phyloP scores from a whole-genome alignment of 2,329 filamentous ascomycete species.

The Ophiostoma himal-ulmi region DNA sequence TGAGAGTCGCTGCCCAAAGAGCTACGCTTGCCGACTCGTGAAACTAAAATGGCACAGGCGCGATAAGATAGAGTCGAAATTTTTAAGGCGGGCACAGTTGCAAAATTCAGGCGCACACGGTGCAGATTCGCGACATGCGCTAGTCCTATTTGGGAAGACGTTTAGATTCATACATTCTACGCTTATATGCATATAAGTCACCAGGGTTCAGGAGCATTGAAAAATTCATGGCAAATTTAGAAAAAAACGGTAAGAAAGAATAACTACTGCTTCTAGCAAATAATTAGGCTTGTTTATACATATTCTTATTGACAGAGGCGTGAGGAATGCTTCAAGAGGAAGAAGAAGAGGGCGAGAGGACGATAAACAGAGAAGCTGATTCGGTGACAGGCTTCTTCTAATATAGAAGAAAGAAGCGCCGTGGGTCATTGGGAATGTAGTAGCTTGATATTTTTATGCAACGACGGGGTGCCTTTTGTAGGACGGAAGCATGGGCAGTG shows the following conservation, averaged over 20 bases:
- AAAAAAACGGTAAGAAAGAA: background rate
- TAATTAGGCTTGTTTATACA: no score
- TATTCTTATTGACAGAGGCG: background rate
- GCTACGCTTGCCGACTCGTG: background rate
- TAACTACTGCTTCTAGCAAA: no score
- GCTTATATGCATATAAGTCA: background rate
- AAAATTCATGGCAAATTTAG: no score
- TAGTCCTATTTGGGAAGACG: background rate
- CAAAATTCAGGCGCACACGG: conserved; percentile 5
- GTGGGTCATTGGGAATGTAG: background rate
- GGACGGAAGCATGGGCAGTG: background rate
- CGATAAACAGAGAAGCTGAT: background rate
- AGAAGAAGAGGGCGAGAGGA: background rate
- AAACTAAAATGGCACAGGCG: background rate
- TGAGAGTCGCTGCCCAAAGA: background rate
- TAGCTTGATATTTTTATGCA: background rate
- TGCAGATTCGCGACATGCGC: conserved; percentile 1
- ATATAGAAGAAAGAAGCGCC: background rate
- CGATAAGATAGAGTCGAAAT: conserved; percentile 1
- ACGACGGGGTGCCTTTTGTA: background rate
- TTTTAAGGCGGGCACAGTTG: conserved; percentile 11
- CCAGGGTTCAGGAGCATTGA: background rate
- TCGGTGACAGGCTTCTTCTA: background rate
- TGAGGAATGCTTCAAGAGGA: background rate
- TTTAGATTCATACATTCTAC: background rate